Percentiles rank a stretch among this genome's conserved stretches.
Conservation (phyloP, 495 filamentous ascomycete genomes). For the Chlorociboria aeruginascens region DNA sequence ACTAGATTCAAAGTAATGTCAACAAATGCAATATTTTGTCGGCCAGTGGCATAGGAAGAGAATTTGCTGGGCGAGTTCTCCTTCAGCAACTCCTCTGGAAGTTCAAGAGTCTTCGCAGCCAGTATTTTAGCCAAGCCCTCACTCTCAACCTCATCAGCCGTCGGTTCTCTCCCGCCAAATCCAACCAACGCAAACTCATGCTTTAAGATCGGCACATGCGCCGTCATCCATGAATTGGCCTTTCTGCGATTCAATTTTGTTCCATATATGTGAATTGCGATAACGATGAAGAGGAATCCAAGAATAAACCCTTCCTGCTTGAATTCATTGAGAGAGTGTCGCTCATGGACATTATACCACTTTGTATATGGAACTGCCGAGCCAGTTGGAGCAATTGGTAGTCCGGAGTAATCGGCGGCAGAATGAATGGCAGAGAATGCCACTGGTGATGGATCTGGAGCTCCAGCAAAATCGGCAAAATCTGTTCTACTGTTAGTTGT, state of each 20-base stretch:
- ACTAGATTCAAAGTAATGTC: constrained; percentile 71
- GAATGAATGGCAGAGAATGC: constrained; percentile 24
- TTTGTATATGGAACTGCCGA: constrained; percentile 61
- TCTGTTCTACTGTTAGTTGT: constrained; percentile 31
- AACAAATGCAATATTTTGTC: constrained; percentile 85
- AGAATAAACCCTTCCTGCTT: constrained; percentile 75
- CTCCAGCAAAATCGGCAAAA: constrained; percentile 69
- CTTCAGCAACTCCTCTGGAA: constrained; percentile 50
- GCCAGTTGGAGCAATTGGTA: constrained; percentile 30
- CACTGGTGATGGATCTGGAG: constrained; percentile 48
- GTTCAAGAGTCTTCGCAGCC: constrained; percentile 21
- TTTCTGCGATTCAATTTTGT: constrained; percentile 65
- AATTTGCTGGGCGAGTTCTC: constrained; percentile 80
- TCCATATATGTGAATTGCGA: constrained; percentile 75
- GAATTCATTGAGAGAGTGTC: constrained; percentile 69
- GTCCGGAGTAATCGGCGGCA: constrained; percentile 7
- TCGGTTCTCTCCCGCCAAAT: constrained; percentile 38
- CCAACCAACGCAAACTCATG: constrained; percentile 87
- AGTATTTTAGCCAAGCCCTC: constrained; percentile 27
- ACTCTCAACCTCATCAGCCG: constrained; percentile 30
- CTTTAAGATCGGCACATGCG: constrained; percentile 57
- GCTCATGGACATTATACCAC: constrained; percentile 96
- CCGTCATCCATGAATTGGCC: constrained; percentile 67
- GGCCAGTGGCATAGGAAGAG: constrained; percentile 80
- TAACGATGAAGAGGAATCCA: constrained; percentile 55